Conservation (phyloP, 2,329 filamentous ascomycete species). For the Gyromitra esculenta region DNA sequence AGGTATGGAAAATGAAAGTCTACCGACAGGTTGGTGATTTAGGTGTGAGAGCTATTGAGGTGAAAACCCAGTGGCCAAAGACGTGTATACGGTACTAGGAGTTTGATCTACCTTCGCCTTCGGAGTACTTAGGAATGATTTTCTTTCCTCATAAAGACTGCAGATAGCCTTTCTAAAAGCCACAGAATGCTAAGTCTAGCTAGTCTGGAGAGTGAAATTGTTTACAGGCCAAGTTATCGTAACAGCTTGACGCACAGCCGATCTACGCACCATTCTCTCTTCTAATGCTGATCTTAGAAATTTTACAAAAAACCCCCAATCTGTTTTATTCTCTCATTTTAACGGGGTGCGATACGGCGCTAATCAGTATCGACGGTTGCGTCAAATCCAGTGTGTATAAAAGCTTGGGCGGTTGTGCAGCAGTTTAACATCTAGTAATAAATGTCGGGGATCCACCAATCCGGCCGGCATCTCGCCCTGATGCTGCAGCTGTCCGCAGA, state of each 20-base stretch:
- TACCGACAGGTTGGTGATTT: slow-evolving; percentile 21
- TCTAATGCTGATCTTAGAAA: slow-evolving; percentile 11
- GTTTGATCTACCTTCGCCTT: slow-evolving; percentile 5
- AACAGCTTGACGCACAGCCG: slow-evolving; percentile 9
- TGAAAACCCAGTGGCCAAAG: slow-evolving; percentile 17
- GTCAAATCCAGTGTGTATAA: slow-evolving; percentile 12
- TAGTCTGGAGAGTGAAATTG: slow-evolving; percentile 15
- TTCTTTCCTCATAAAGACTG: not conserved
- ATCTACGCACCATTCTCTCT: slow-evolving; percentile 5
- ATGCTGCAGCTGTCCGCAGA: slow-evolving; percentile 24
- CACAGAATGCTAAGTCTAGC: not conserved
- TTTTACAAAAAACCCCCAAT: slow-evolving; percentile 12
- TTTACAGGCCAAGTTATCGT: slow-evolving; percentile 3
- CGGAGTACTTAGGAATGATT: not conserved
- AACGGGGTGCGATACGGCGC: not conserved
- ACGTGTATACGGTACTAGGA: not conserved
- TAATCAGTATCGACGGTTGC: slow-evolving; percentile 17
- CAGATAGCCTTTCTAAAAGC: not conserved
- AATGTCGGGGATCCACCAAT: slow-evolving; percentile 37
- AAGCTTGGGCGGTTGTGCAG: slow-evolving; percentile 12
- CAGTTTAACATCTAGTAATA: slow-evolving; percentile 26
- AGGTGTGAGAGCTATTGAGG: not conserved
- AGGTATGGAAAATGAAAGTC: slow-evolving; percentile 31
- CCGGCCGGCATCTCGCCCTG: slow-evolving; percentile 29
- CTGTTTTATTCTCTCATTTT: slow-evolving; percentile 9